These are phyloP conservation scores for Artemisia annua DNA, from an alignment of 129 eudicot genomes.

Conservation along the genomic window DNA sequence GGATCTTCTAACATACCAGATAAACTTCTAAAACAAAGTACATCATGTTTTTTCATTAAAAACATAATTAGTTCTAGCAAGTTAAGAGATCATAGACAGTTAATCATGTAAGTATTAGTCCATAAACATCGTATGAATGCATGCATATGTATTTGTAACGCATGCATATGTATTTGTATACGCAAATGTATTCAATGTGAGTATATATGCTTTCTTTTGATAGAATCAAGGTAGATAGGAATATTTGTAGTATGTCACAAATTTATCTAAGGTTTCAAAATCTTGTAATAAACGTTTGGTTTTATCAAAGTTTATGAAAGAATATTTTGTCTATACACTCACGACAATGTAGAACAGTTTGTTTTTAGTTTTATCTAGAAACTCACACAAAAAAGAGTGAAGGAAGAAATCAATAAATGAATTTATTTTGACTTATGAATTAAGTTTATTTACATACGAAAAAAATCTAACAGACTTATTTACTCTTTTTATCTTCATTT, in stretches of 20 bases:
- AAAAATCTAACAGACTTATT: no score
- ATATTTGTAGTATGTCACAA: slow-evolving; percentile 28
- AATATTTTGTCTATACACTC: background rate
- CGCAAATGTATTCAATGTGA: no score
- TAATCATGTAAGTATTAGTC: background rate
- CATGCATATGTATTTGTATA: no score
- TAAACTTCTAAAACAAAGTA: background rate
- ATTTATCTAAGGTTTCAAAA: slow-evolving; percentile 17
- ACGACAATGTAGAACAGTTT: no score
- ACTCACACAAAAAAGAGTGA: no score
- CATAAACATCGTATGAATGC: background rate
- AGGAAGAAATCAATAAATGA: no score
- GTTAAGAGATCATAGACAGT: no score
- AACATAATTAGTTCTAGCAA: background rate
- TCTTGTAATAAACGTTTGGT: slow-evolving; percentile 25
- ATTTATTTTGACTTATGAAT: no score
- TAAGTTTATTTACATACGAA: no score
- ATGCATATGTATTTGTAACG: background rate
- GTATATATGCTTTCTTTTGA: background rate
- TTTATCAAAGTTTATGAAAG: slow-evolving; percentile 8
- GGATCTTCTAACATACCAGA: background rate
- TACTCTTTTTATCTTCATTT: no score
- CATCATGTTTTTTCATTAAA: background rate
- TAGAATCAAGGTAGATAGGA: slow-evolving; percentile 25
- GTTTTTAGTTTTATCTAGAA: no score